Evolutionary conservation across 345 rosid genomes (phyloP).

Genomic region (Brassica napus): Da-Ae NC_063448.1:13304001-13304500

Average conservation of each 20-base stretch:
- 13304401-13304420: background rate
- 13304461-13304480: conserved; percentile 2
- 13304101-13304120: background rate
- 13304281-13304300: conserved; percentile 17
- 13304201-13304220: conserved; percentile 17
- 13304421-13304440: background rate
- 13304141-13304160: background rate
- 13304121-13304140: background rate
- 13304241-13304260: conserved; percentile 26
- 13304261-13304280: conserved; percentile 17
- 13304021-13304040: no score
- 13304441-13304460: background rate
- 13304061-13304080: background rate
- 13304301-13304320: background rate
- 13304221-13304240: conserved; percentile 18
- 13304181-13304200: conserved; percentile 30
- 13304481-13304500: background rate
- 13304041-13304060: background rate
- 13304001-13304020: no score
- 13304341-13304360: background rate
- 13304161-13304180: conserved; percentile 29
- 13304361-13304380: background rate
- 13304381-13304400: background rate
- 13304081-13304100: background rate
- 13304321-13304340: background rate